A percentile compares a stretch with the other conserved stretches of the same genome.
Evolutionary conservation across 345 rosid genomes (phyloP).

Genomic region (Carallia brachiata): DNA sequence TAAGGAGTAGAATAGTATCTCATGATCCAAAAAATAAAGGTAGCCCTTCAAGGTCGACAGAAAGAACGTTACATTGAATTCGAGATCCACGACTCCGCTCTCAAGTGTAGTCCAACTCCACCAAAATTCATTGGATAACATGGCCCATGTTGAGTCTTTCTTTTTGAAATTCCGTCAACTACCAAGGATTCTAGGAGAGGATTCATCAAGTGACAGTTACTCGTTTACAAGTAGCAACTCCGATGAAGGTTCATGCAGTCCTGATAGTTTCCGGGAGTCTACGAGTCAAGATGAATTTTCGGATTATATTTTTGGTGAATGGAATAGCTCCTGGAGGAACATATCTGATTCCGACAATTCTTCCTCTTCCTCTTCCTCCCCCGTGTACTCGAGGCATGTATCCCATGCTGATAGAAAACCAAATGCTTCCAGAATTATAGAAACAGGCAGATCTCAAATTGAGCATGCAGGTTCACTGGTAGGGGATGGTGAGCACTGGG

Average conservation of each 20-base stretch:
- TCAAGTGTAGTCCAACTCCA: slow-evolving; percentile 23
- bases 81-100: slow-evolving; percentile 32
- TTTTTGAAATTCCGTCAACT: slow-evolving; percentile 58
- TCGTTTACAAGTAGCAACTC: slow-evolving; percentile 83
- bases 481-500: slow-evolving; percentile 3
- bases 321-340: slow-evolving; percentile 49
- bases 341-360: slow-evolving; percentile 57
- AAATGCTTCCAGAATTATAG: slow-evolving; percentile 23
- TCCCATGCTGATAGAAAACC: slow-evolving; percentile 28
- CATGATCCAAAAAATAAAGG: slow-evolving; percentile 30
- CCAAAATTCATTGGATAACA: slow-evolving; percentile 35
- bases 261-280: slow-evolving; percentile 71
- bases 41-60: slow-evolving; percentile 22
- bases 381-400: slow-evolving; percentile 42
- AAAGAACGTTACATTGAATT: slow-evolving; percentile 22
- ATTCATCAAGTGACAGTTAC: slow-evolving; percentile 80
- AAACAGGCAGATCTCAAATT: slow-evolving; percentile 27
- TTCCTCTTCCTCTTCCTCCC: slow-evolving; percentile 58
- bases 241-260: slow-evolving; percentile 85
- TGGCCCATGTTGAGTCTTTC: slow-evolving; percentile 54
- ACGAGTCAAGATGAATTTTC: slow-evolving; percentile 69
- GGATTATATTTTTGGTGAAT: slow-evolving; percentile 62
- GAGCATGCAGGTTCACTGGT: slow-evolving; percentile 10
- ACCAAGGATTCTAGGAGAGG: slow-evolving; percentile 67
- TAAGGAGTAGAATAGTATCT: slow-evolving; percentile 37